Base-by-base conservation (phyloP, 2,329 filamentous ascomycete species). In the Calonectria multiphialidica region DNA sequence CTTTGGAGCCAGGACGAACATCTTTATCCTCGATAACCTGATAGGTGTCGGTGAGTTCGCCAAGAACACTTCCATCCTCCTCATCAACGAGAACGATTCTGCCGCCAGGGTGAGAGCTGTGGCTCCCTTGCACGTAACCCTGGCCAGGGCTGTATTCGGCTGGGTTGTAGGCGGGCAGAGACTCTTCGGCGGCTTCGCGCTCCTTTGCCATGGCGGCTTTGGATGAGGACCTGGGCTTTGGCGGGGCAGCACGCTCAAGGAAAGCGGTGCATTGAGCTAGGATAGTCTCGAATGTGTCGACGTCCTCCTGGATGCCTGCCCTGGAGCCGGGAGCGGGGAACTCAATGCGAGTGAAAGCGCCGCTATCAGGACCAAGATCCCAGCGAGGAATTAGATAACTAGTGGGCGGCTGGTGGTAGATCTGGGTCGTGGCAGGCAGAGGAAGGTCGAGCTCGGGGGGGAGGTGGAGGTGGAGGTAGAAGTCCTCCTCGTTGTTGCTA, bases 221-320 rank as follows among this genome's bases (percentile, higher is more conserved):
- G 73, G 81, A 77, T 72, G 77, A 78, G 35, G 81, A 77, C 72
- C 77, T 78, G 33, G 81, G 73, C 74, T 83, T 86, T 12, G 90
- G 92, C 8, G 94, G 91, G 47, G 92, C 88, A 12, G 94, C 93
- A 53, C 95, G 92, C 83, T 98, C 96, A 5, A 98, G 90, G 83
- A 99, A 98, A 2, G 96, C 95, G 2, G 96, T 98, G 84, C 96
- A 98, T 85, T 98, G 95, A n/a, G 96, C 96, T 63, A 98, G 89
- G 75, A 98, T 98, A 3, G 96, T 98, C 87, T 98, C 96, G 80
- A 98, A 98, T 0, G 96, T 98, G 81, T 98, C 95, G 49, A 98
- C 89, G 82, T 98, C 96, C 82, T 98, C 96, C 83, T 98, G 95
- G 1, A 94, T 90, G 30, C 94, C 93, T 40, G 90, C 88, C 40